phyloP scores from a whole-genome alignment of 139 green algal species.

The Monoraphidium neglectum region DNA sequence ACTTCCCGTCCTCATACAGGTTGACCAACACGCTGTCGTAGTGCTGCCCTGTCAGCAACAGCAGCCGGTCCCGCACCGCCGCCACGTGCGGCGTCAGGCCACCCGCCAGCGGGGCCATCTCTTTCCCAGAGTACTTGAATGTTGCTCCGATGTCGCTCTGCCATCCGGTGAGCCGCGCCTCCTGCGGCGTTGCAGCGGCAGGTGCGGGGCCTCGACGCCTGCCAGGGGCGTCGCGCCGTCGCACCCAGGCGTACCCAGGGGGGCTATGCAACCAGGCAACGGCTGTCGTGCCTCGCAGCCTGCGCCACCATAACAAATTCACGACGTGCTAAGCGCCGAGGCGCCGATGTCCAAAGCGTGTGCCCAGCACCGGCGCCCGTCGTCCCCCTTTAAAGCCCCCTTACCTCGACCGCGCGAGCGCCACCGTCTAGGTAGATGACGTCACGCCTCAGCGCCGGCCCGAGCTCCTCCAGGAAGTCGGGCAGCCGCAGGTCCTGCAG shows the following conservation, averaged over 20 bases:
- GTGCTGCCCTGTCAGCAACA: not conserved
- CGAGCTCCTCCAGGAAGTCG: slow-evolving; percentile 36
- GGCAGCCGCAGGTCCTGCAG: slow-evolving; percentile 30
- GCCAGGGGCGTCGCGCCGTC: no score
- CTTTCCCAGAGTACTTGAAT: slow-evolving; percentile 51
- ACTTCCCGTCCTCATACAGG: slow-evolving; percentile 49
- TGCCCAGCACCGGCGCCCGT: no score
- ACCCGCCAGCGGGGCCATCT: slow-evolving; percentile 32
- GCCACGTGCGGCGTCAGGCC: slow-evolving; percentile 12
- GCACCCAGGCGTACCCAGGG: no score
- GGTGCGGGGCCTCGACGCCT: no score
- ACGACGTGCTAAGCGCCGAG: no score
- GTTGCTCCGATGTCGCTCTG: slow-evolving; percentile 49
- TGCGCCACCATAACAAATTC: no score
- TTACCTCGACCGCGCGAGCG: slow-evolving; percentile 21
- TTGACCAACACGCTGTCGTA: slow-evolving; percentile 56
- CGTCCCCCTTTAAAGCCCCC: not conserved
- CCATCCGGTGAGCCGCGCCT: slow-evolving; percentile 33
- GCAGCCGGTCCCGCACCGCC: slow-evolving; percentile 38
- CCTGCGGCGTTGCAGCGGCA: not conserved
- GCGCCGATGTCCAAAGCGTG: no score
- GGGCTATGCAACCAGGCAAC: no score
- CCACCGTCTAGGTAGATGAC: slow-evolving; percentile 42
- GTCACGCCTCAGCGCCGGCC: slow-evolving; percentile 23
- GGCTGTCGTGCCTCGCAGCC: no score